Evolutionary conservation across 2,329 filamentous ascomycete genomes (phyloP), one percentile per base, ranked within the genome.

Genomic region (Epichloe festucae): DNA sequence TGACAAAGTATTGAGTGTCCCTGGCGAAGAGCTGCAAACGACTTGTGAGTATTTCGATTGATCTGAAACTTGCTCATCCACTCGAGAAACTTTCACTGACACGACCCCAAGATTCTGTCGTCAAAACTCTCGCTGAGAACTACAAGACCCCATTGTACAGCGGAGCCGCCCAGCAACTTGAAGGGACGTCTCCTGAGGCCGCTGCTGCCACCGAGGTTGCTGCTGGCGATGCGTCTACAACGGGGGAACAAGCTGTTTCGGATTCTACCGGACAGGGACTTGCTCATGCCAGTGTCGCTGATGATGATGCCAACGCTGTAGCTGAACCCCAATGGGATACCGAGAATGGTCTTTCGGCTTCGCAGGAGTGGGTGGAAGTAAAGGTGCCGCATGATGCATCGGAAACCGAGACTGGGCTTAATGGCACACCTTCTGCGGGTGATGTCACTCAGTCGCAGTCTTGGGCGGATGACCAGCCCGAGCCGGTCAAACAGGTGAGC

Each of bases 391-490:
- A 84, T 52, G 80, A 90, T 62, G 77, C 83, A 46, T 71, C 79
- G 49, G 89, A 94, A 73, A 84, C 85, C 5, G 87, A 93, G 55
- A 80, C 76, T 39, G 81, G 79, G 39, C 65, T 80, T 42, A 70
- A 75, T 46, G 79, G 80, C 27, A 81, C 78, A n/a, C 78, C 81
- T 46, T 81, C 79, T 6, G 70, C 72, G 8, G 67, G 71, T 40
- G 63, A 70, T 51, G 12, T 14, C 35, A 40, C n/a, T 11, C 75
- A 76, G 60, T 73, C 74, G 34, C 81, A 85, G 63, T 89, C 83
- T 60, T 94, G 87, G 87, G 87, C 87, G 27, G 89, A 95, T 61
- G 87, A 93, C 54, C 79, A 86, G 59, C 79, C 84, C 17, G 79
- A 82, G 54, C 67, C 65, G 51, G 65, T 65, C 39, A 58, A 66